Evolutionary conservation across 257 asterid genomes (phyloP), one percentile per base, ranked within the genome.

Genomic region (Anisodus tanguticus): DNA sequence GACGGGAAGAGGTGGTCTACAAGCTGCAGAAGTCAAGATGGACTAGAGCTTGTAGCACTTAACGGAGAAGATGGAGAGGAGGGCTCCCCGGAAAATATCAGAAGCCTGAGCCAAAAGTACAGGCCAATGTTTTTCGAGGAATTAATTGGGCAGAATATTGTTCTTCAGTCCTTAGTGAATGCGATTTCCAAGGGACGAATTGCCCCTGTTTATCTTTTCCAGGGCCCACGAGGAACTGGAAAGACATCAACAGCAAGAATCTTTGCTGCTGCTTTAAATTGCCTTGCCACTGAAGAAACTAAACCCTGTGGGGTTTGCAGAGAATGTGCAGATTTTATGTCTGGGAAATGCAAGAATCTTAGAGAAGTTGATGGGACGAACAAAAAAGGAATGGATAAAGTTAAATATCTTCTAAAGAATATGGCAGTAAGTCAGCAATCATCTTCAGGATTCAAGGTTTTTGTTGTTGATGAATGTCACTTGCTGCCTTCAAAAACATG

Each of bases 171-270:
- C 82, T 93, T 97, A 54, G 86, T 58, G 69, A 92, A 83, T 86
- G 93, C 94, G 0, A 83, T 97, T 86, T 90, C 96, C 49, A 91
- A 92, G 80, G 88, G 93, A 81, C 88, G 95, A 85, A 91, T 94
- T 84, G 92, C 97, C 82, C 97, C 98, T 0, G 91, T 95, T 85
- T 95, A 93, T 88, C 97, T 97, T 78, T 92, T 97, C 87, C 98
- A 95, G 82, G 99, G 99, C 84, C 98, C 98, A 8, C 98, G 98
- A 26, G 99, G 99, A 72, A 97, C 97, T 4, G 99, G 99, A 60
- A 97, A 97, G 86, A 93, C 97, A 68, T 93, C 98, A 85, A 90
- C 95, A 0, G 98, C 98, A 6, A 87, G 97, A 78, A 94, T 97
- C 57, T 93, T 95, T 71, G 91, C 97, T 57, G 97, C 95, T 35